A percentile compares a stretch with the other conserved stretches of the same genome.
Conservation (phyloP, 2,329 filamentous ascomycete genomes). For the Ophiostoma triangulosporum region DNA sequence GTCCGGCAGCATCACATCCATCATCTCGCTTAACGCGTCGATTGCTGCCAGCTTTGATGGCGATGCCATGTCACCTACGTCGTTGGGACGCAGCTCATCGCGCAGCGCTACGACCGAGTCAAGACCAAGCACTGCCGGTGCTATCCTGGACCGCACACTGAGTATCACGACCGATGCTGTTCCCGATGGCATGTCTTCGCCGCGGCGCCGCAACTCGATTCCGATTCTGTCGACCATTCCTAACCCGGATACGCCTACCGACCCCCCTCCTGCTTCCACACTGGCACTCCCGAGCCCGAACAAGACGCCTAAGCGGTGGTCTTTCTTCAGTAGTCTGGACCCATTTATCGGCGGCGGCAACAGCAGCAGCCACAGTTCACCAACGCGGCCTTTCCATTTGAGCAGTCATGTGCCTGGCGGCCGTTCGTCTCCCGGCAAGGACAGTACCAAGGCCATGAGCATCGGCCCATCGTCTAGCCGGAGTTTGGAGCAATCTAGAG, state of each 20-base stretch:
- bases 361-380: conserved; percentile 22
- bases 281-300: conserved; percentile 33
- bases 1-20: conserved; percentile 67
- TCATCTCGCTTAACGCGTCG: conserved; percentile 45
- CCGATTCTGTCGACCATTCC: conserved; percentile 35
- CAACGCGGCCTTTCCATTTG: conserved; percentile 30
- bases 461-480: background rate
- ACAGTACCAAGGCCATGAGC: background rate
- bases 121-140: conserved; percentile 57
- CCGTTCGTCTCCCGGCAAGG: conserved; percentile 16
- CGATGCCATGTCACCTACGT: conserved; percentile 23
- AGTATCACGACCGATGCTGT: conserved; percentile 23
- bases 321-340: conserved; percentile 48
- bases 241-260: conserved; percentile 17
- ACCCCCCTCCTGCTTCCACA: background rate
- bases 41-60: conserved; percentile 26
- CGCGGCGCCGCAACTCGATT: conserved; percentile 45
- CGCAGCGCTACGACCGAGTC: conserved; percentile 29
- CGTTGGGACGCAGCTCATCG: conserved; percentile 26
- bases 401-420: conserved; percentile 34
- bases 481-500: background rate
- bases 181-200: conserved; percentile 17
- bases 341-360: conserved; percentile 27
- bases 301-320: conserved; percentile 44
- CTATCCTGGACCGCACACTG: conserved; percentile 44